Conservation (phyloP, 2,329 filamentous ascomycete genomes). For the Diaporthe amygdali region DNA sequence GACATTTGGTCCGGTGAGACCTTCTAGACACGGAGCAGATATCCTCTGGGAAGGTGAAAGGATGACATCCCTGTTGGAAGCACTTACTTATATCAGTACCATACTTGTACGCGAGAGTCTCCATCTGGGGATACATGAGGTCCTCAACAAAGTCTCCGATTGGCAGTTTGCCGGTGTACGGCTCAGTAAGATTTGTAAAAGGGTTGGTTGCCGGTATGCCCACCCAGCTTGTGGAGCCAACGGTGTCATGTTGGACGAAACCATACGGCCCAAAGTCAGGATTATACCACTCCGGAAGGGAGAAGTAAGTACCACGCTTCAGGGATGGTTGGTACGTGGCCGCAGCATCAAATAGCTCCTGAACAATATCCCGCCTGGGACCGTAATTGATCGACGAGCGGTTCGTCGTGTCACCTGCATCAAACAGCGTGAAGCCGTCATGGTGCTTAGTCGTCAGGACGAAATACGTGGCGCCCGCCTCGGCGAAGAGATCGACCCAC, state of each 20-base stretch:
- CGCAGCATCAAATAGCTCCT: constrained; percentile 50
- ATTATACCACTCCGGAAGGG: constrained; percentile 56
- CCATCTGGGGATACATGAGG: constrained; percentile 53
- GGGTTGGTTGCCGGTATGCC: constrained; percentile 47
- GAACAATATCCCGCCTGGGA: constrained; percentile 45
- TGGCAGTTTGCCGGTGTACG: constrained; percentile 47
- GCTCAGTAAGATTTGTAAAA: constrained; percentile 45
- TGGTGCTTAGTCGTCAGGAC: constrained; percentile 53
- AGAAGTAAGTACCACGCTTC: constrained; percentile 53
- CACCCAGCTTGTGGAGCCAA: constrained; percentile 39
- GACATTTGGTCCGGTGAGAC: neutral
- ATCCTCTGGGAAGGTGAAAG: neutral
- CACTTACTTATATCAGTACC: constrained; percentile 44
- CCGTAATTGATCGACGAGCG: constrained; percentile 47
- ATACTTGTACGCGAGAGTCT: constrained; percentile 47
- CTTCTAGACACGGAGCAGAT: neutral
- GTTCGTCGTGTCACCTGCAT: constrained; percentile 42
- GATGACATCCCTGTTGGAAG: neutral
- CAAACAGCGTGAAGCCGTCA: constrained; percentile 52
- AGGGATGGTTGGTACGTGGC: constrained; percentile 45
- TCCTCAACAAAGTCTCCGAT: constrained; percentile 47
- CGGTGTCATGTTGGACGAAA: constrained; percentile 39
- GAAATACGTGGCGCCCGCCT: constrained; percentile 56
- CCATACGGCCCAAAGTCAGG: constrained; percentile 49
- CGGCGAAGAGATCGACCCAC: constrained; percentile 59